Evolutionary conservation across 257 asterid genomes (phyloP).

Genomic region (Plantago ovata): DNA sequence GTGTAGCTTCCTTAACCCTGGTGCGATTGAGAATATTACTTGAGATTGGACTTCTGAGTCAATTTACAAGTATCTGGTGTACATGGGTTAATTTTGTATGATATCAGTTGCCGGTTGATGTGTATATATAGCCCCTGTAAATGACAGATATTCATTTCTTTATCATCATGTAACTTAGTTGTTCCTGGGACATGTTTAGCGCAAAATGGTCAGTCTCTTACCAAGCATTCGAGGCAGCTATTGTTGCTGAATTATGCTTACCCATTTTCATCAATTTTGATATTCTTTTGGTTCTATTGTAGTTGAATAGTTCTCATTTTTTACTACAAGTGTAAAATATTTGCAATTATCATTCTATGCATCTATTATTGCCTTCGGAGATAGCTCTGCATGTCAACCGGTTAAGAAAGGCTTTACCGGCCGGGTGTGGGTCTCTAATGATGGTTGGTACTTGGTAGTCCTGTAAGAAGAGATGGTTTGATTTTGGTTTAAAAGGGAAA

Average conservation of each 20-base stretch:
- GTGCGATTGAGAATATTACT: background rate
- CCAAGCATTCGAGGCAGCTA: conserved; percentile 5
- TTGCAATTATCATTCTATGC: too few species aligned
- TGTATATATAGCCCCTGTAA: conserved; percentile 32
- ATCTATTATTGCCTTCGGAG: too few species aligned
- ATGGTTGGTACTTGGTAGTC: too few species aligned
- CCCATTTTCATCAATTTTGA: conserved; percentile 31
- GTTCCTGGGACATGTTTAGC: too few species aligned
- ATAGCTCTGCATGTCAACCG: too few species aligned
- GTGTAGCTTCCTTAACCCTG: background rate
- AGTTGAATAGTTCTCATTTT: background rate
- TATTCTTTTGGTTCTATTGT: conserved; percentile 18
- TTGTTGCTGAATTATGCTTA: conserved; percentile 16
- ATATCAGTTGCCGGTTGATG: conserved; percentile 14
- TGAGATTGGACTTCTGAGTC: background rate
- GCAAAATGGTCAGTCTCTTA: too few species aligned
- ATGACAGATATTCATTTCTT: conserved; percentile 8
- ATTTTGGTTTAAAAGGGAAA: too few species aligned
- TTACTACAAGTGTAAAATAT: too few species aligned
- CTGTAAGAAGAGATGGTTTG: too few species aligned
- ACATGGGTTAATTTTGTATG: conserved; percentile 6
- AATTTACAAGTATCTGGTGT: too few species aligned
- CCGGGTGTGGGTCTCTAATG: too few species aligned
- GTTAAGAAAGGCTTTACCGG: too few species aligned
- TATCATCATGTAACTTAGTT: conserved; percentile 14